phyloP scores from a whole-genome alignment of 139 green algal species.

The Eudorina sp. region DNA sequence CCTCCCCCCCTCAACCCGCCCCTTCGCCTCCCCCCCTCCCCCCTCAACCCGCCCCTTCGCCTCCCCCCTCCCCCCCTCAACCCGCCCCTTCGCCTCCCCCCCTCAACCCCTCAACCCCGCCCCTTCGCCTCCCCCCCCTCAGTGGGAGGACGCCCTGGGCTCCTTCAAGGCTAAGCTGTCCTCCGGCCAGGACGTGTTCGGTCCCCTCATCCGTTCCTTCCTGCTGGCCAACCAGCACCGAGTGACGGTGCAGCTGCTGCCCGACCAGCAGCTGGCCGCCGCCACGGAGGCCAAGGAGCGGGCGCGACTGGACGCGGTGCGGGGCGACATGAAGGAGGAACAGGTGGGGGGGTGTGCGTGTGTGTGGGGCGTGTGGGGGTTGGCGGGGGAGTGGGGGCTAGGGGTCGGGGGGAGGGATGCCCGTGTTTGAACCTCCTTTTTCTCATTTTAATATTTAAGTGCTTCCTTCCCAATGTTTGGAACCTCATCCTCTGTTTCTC shows the following conservation, averaged over 20 bases:
- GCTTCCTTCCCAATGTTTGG: no score
- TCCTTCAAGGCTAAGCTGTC: conserved; percentile 92
- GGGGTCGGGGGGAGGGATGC: no score
- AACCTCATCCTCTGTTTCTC: no score
- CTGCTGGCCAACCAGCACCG: conserved; percentile 93
- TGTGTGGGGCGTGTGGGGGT: no score
- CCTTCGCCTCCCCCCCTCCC: not conserved
- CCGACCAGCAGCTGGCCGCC: not conserved
- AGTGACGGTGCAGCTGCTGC: conserved; percentile 35
- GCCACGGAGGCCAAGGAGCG: conserved; percentile 82
- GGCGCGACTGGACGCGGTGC: conserved; percentile 65
- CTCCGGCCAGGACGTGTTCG: conserved; percentile 91
- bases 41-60: not conserved
- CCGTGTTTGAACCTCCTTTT: no score
- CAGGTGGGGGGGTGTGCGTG: conserved; percentile 61
- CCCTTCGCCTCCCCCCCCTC: not conserved
- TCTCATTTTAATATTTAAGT: no score
- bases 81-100: no score
- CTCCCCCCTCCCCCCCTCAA: not conserved
- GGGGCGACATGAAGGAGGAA: conserved; percentile 66
- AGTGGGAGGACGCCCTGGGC: conserved; percentile 90
- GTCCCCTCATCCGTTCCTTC: conserved; percentile 90
- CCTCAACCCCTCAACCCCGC: not conserved
- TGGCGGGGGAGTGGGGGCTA: no score
- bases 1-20: no score